These are phyloP conservation scores for Aspergillus novoparasiticus DNA, from an alignment of 2,329 filamentous ascomycete species.

Conservation along the genomic window DNA sequence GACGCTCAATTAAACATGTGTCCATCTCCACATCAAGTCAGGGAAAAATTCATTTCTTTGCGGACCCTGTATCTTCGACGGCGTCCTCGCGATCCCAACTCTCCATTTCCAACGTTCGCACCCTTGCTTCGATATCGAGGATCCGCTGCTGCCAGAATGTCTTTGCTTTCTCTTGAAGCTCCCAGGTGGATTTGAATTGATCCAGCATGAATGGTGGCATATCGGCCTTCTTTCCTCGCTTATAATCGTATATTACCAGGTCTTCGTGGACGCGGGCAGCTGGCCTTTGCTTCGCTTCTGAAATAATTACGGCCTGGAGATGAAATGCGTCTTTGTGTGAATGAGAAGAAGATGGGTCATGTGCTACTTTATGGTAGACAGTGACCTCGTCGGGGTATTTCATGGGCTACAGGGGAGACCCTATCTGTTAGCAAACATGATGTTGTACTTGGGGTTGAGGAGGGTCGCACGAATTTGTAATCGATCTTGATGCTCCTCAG, in stretches of 20 bases:
- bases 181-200: conserved; percentile 62
- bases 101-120: conserved; percentile 66
- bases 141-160: conserved; percentile 56
- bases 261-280: conserved; percentile 78
- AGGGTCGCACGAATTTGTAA: conserved; percentile 76
- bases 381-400: conserved; percentile 79
- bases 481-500: conserved; percentile 77
- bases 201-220: conserved; percentile 64
- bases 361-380: conserved; percentile 76
- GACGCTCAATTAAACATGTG: neutral
- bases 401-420: conserved; percentile 65
- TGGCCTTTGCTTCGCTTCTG: conserved; percentile 70
- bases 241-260: conserved; percentile 77
- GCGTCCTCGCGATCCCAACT: conserved; percentile 76
- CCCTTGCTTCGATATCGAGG: conserved; percentile 57
- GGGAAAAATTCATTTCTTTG: conserved; percentile 21
- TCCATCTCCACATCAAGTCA: neutral
- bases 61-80: conserved; percentile 67
- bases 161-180: conserved; percentile 63
- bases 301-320: conserved; percentile 68
- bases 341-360: conserved; percentile 47
- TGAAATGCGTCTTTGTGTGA: conserved; percentile 36
- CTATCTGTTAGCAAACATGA: conserved; percentile 9
- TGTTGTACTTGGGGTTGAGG: neutral
- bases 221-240: conserved; percentile 55